phyloP scores from a whole-genome alignment of 768 basidiomycete species.

The Xerocomellus amylosporus region DNA sequence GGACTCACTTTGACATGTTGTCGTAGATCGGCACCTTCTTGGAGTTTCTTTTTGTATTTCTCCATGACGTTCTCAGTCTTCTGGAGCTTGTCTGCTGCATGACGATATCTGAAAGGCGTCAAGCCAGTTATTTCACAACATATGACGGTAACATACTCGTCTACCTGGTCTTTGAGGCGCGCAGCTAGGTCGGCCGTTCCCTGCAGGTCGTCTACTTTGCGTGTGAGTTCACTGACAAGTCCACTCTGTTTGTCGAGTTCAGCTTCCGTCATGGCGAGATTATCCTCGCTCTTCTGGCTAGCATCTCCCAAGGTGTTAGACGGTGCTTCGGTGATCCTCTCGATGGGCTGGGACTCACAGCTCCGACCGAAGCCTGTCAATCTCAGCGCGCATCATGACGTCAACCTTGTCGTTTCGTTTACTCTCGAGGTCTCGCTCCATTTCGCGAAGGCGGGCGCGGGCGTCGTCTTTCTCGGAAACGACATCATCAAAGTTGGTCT shows the following conservation, averaged over 20 bases:
- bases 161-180: conserved; percentile 87
- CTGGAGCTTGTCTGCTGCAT: conserved; percentile 86
- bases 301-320: conserved; percentile 32
- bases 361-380: conserved; percentile 76
- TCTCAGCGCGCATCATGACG: conserved; percentile 72
- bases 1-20: conserved; percentile 74
- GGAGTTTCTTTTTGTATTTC: conserved; percentile 98
- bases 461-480: conserved; percentile 79
- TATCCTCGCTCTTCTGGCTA: conserved; percentile 94
- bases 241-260: conserved; percentile 79
- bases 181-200: conserved; percentile 71
- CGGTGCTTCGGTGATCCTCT: neutral
- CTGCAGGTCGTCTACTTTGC: conserved; percentile 80
- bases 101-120: conserved; percentile 62
- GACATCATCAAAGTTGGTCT: conserved; percentile 74
- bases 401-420: conserved; percentile 70
- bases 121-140: neutral
- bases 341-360: conserved; percentile 57
- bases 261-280: conserved; percentile 74
- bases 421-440: conserved; percentile 56
- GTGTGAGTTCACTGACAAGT: conserved; percentile 68
- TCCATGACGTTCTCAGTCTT: conserved; percentile 98
- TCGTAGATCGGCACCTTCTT: conserved; percentile 87
- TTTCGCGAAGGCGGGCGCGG: conserved; percentile 55
- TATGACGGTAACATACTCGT: conserved; percentile 58